Conservation (phyloP, 2,329 filamentous ascomycete species). For the Ophiosphaerella narmari region DNA sequence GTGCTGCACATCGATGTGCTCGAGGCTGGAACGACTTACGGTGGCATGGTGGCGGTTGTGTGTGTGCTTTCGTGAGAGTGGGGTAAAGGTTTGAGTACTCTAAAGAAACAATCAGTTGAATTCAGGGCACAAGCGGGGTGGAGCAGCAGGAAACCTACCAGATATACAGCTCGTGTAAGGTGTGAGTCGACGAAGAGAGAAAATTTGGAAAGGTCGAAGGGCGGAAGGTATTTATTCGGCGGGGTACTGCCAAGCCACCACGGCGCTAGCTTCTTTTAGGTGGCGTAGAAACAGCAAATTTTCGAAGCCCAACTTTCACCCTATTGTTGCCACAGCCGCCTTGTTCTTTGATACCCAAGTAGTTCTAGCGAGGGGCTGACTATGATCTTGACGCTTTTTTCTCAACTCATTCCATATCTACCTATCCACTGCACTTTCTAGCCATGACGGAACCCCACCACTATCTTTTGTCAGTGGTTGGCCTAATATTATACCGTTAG, state of each 20-base stretch:
- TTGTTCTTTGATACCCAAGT: too few species aligned
- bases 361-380: too few species aligned
- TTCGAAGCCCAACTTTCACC: too few species aligned
- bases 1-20: conserved; percentile 9
- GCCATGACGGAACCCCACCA: too few species aligned
- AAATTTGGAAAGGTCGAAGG: neutral
- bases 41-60: conserved; percentile 61
- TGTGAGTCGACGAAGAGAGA: neutral
- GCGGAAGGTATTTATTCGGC: neutral
- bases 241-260: neutral
- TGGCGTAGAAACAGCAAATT: too few species aligned
- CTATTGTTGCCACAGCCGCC: too few species aligned
- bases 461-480: too few species aligned
- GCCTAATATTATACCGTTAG: too few species aligned
- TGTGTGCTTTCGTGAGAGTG: conserved; percentile 35
- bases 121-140: neutral
- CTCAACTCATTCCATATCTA: too few species aligned
- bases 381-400: too few species aligned
- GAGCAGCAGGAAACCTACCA: conserved; percentile 1
- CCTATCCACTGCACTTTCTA: too few species aligned
- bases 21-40: conserved; percentile 54
- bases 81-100: conserved; percentile 36
- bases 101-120: conserved; percentile 4
- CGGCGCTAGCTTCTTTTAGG: neutral
- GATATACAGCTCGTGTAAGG: conserved; percentile 14